Conservation (phyloP, 345 rosid genomes). For the Brassica cretica region DNA sequence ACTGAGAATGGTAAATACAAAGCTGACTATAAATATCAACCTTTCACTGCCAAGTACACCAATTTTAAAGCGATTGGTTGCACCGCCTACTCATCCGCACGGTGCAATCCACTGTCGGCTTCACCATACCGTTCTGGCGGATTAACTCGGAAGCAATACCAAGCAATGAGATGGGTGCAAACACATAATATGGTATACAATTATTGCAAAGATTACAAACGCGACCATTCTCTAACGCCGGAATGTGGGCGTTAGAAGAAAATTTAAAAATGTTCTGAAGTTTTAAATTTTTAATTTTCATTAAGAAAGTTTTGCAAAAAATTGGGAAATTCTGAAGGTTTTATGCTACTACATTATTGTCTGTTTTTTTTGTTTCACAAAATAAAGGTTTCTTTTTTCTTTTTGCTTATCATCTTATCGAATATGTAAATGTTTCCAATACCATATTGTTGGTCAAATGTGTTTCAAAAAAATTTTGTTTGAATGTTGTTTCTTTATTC, state of each 20-base stretch:
- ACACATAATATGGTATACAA: slow-evolving; percentile 62
- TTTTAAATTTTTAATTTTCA: slow-evolving; percentile 1
- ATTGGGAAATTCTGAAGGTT: slow-evolving; percentile 1
- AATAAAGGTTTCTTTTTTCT: slow-evolving; percentile 3
- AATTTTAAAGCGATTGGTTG: slow-evolving; percentile 79
- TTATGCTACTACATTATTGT: not conserved
- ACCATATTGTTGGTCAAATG: slow-evolving; percentile 3
- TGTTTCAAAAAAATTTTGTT: not conserved
- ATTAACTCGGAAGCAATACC: slow-evolving; percentile 55
- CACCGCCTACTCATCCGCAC: slow-evolving; percentile 58
- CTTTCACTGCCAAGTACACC: slow-evolving; percentile 72
- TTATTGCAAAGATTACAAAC: slow-evolving; percentile 71
- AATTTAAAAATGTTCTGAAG: not conserved
- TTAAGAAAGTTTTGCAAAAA: not conserved
- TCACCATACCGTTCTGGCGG: slow-evolving; percentile 75
- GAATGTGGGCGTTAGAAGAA: slow-evolving; percentile 58
- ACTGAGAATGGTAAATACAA: slow-evolving; percentile 95
- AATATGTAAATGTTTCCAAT: slow-evolving; percentile 21
- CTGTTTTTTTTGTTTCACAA: slow-evolving; percentile 22
- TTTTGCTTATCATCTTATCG: slow-evolving; percentile 8
- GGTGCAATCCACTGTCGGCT: slow-evolving; percentile 72
- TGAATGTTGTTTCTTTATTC: slow-evolving; percentile 4
- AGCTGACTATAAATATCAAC: slow-evolving; percentile 85
- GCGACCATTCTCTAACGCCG: slow-evolving; percentile 85
- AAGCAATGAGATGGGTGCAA: slow-evolving; percentile 88